Evolutionary conservation across 2,329 filamentous ascomycete species (phyloP), one percentile per base, ranked within the genome.

Genomic region (Nothophaeocryptopus gaeumannii): DNA sequence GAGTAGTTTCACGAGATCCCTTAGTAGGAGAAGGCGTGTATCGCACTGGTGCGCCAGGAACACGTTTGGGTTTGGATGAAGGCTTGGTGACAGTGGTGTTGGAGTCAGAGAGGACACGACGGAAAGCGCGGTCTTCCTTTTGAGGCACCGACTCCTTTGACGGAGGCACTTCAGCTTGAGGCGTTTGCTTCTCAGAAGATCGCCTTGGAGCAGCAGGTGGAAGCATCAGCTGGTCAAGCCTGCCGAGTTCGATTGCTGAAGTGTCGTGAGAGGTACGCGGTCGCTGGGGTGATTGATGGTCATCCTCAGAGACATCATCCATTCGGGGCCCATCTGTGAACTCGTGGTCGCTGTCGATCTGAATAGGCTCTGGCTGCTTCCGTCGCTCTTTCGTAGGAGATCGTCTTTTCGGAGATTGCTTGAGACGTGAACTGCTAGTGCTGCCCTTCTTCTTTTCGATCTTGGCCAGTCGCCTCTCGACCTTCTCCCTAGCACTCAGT

Each of bases 381-480:
- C 10, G 13, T 15, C 10, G 35, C 4, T 14, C 13, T 33, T 43
- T 43, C 34, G 30, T n/a, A 10, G n/a, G 31, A n/a, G 31, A 33
- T 39, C 15, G 16, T 30, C 46, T 46, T 40, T 51, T 45, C 16
- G 38, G 48, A 32, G 35, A 13, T 35, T 48, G 31, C 14, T 36
- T 15, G 9, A 51, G 38, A 34, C 47, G 44, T n/a, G 47, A 36
- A 29, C 43, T 51, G 44, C 53, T 56, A 26, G 53, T 56, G 43
- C 54, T 53, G 9, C 47, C 54, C 8, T 35, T 58, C 46, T 62
- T 66, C 47, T 60, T 51, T 1, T 59, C 56, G 14, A 67, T 62
- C 40, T 43, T 61, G 15, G 63, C 61, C 10, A 68, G 47, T 10
- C 67, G 59, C 42, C 61, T 63, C 39, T 65, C 50, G 2, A 68